Conservation (phyloP, 306 rosid genomes). For the Pterocarpus santalinus region DNA sequence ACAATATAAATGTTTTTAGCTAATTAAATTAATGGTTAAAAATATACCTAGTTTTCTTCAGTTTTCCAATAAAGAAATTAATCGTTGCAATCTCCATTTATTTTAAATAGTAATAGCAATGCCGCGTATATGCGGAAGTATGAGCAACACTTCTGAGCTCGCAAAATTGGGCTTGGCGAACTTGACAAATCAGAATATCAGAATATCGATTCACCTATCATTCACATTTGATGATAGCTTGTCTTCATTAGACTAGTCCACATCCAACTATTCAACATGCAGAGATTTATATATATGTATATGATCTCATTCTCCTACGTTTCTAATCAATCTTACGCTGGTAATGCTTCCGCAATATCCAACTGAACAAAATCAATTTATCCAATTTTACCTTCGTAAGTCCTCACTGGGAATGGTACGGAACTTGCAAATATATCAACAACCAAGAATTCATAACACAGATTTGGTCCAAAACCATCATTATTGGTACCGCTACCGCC, state of each 20-base stretch:
- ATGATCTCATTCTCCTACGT: not conserved
- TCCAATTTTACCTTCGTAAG: conserved; percentile 9
- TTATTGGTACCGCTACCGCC: not conserved
- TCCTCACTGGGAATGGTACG: not conserved
- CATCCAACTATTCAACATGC: conserved; percentile 22
- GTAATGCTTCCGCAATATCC: conserved; percentile 11
- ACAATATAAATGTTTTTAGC: not conserved
- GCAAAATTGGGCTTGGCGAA: not conserved
- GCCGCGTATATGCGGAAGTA: conserved; percentile 1
- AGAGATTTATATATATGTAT: not conserved
- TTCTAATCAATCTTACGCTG: not conserved
- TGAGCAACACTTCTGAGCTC: not conserved
- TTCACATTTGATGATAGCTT: not conserved
- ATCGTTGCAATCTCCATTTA: not conserved
- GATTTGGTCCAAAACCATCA: conserved; percentile 13
- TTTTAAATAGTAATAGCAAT: conserved; percentile 1
- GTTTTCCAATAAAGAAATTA: not conserved
- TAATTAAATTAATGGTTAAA: not conserved
- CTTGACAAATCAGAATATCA: not conserved
- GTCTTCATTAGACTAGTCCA: conserved; percentile 21
- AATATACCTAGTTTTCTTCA: not conserved
- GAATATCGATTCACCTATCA: not conserved
- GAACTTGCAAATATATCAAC: not conserved
- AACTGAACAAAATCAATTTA: not conserved
- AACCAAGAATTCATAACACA: conserved; percentile 8